Percentiles rank a stretch among this genome's conserved stretches.
Evolutionary conservation across 331 rosid genomes (phyloP).

Genomic region (Quercus tomentella): DNA sequence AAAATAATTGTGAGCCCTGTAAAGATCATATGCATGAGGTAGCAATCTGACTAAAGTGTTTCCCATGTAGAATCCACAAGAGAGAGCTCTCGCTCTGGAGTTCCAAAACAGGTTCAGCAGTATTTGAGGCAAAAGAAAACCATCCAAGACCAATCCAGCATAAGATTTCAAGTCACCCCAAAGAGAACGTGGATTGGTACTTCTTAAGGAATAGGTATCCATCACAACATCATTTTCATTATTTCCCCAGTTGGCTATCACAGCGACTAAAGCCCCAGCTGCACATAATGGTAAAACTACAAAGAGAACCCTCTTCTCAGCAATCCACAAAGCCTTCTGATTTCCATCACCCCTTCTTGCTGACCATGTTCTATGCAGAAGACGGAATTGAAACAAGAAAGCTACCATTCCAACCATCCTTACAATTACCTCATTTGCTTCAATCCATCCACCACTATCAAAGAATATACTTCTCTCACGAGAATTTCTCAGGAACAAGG

Average conservation of each 20-base stretch:
- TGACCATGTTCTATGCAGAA: constrained; percentile 48
- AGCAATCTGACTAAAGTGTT: too few relatives aligned
- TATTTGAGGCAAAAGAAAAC: too few relatives aligned
- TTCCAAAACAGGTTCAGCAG: too few relatives aligned
- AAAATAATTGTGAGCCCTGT: too few relatives aligned
- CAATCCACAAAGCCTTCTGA: constrained; percentile 21
- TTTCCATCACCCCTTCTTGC: constrained; percentile 34
- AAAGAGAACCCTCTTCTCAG: constrained; percentile 37
- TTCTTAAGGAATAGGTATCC: background rate
- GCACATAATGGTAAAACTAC: constrained; percentile 38
- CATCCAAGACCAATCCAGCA: constrained; percentile 15
- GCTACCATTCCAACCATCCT: constrained; percentile 44
- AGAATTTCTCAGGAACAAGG: constrained; percentile 28
- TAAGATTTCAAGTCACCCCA: constrained; percentile 43
- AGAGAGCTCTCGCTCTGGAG: too few relatives aligned
- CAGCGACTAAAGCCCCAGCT: constrained; percentile 28
- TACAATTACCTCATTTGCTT: constrained; percentile 39
- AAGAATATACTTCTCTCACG: constrained; percentile 13
- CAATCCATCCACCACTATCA: constrained; percentile 48
- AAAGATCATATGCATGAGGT: too few relatives aligned
- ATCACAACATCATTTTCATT: background rate
- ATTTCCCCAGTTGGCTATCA: constrained; percentile 25
- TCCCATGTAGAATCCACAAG: too few relatives aligned
- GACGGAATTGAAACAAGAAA: constrained; percentile 50
- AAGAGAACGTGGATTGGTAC: constrained; percentile 4